Percentiles rank a stretch among this genome's conserved stretches.
Conservation (phyloP, 129 eudicot genomes). For the Arctium lappa region DNA sequence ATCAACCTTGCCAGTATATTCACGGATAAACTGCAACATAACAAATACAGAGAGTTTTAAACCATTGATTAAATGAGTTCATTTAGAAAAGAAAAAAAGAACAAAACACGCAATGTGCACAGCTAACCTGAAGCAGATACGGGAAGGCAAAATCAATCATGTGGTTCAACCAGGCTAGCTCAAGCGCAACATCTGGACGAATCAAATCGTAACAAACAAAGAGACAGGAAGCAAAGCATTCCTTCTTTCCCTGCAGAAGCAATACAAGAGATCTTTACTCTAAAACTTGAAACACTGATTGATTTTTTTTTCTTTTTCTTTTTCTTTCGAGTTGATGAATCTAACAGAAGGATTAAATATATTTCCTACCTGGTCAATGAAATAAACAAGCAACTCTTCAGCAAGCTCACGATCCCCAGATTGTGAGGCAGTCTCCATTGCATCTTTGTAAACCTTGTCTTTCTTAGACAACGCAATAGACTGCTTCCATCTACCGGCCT, state of each 20-base stretch:
- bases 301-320: too few species aligned
- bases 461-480: constrained; percentile 96
- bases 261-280: too few species aligned
- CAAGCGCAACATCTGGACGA: constrained; percentile 91
- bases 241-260: constrained; percentile 91
- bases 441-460: constrained; percentile 94
- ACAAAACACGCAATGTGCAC: not conserved
- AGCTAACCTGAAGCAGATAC: constrained; percentile 85
- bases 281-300: too few species aligned
- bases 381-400: constrained; percentile 92
- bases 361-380: constrained; percentile 78
- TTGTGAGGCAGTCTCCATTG: constrained; percentile 99
- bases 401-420: constrained; percentile 99
- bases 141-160: constrained; percentile 99
- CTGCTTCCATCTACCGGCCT: constrained; percentile 99
- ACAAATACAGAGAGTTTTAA: not conserved
- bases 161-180: constrained; percentile 95
- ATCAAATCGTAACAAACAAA: constrained; percentile 90
- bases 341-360: not conserved
- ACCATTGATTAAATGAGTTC: not conserved
- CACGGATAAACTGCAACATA: constrained; percentile 76
- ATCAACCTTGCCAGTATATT: constrained; percentile 84
- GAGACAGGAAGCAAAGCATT: constrained; percentile 95
- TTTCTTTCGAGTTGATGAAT: not conserved
- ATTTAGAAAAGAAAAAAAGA: not conserved